Evolutionary conservation across 2,329 filamentous ascomycete genomes (phyloP).

Genomic region (Mycosphaerelloides madeirae): DNA sequence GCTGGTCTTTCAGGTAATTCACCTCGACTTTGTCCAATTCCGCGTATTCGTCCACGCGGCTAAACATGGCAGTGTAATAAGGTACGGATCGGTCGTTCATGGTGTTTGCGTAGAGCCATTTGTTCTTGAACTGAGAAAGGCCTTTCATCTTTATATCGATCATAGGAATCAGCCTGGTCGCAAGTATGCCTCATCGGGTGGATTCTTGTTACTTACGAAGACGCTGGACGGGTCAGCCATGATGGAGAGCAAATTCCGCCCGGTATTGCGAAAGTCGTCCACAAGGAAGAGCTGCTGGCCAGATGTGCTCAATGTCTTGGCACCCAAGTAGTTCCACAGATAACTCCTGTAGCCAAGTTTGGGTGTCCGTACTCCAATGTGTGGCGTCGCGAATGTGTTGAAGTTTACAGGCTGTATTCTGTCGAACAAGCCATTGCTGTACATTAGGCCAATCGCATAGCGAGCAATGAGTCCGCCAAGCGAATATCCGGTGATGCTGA

Average conservation of each 20-base stretch:
- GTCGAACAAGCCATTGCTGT: conserved; percentile 75
- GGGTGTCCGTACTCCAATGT: conserved; percentile 54
- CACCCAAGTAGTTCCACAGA: conserved; percentile 73
- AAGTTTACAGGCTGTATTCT: conserved; percentile 83
- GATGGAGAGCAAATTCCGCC: conserved; percentile 71
- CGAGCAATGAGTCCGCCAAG: conserved; percentile 80
- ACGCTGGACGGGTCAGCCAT: conserved; percentile 79
- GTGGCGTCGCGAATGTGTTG: conserved; percentile 79
- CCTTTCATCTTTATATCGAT: no score
- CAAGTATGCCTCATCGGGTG: no score
- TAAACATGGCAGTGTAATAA: conserved; percentile 77
- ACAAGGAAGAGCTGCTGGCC: conserved; percentile 84
- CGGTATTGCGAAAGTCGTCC: conserved; percentile 78
- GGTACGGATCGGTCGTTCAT: conserved; percentile 77
- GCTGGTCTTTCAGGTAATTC: conserved; percentile 66
- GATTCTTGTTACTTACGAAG: no score
- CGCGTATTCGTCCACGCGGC: conserved; percentile 70
- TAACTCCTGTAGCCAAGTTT: conserved; percentile 40
- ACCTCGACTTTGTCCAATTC: conserved; percentile 63
- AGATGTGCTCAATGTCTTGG: conserved; percentile 73
- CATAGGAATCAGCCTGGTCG: no score
- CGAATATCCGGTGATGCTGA: conserved; percentile 87
- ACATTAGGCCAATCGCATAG: conserved; percentile 79
- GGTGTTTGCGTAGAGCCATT: conserved; percentile 78
- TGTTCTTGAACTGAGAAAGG: conserved; percentile 68